Base-by-base conservation (phyloP, 2,329 filamentous ascomycete species). In the Pseudovirgaria hyperparasitica region DNA sequence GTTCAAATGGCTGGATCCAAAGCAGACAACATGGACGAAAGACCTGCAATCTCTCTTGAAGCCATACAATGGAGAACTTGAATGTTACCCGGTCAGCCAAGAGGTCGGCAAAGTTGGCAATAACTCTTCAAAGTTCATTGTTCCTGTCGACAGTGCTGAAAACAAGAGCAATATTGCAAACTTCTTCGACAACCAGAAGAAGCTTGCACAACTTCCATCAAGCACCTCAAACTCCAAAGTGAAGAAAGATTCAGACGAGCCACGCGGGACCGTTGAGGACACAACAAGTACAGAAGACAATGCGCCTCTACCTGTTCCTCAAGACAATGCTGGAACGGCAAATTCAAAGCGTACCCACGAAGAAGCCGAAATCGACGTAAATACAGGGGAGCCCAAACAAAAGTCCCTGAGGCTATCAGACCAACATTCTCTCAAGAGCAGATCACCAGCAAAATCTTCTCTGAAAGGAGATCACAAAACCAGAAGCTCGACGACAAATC, bases 101-200 rank as follows among this genome's bases (percentile, higher is more conserved):
- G 86, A 90, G 4, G 87, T 96, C 0, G 86, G 86, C 1, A 96
- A 93, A 56, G 86, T 93, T 0, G 86, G 87, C 5, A 93, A 92
- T 41, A 81, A 92, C 50, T 92, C 81, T 12, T 74, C 82, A 0
- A 69, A 67, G 1, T 93, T 94, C 45, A 67, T 94, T 23, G 62
- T 93, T 2, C 87, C 87, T 0, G 58, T 94, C 18, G 69, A 81
- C 42, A 92, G 81, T 54, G 76, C 72, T 37, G 80, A 86, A 43
- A 94, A 94, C 52, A 94, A 92, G 58, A 74, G 68, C 26, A 94
- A 90, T 39, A 96, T 96, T 51, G 81, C 80, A 23, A 93, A 93
- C 43, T 94, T 93, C 61, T 96, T 96, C 45, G 67, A 67, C 6
- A 79, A 72, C 22, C 63, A 65, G 34, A 54, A 54, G 29, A 59